A percentile compares a stretch with the other conserved stretches of the same genome.
These are phyloP conservation scores for Polygonum maritimum DNA, from an alignment of 148 eudicot genomes.

Conservation along the genomic window DNA sequence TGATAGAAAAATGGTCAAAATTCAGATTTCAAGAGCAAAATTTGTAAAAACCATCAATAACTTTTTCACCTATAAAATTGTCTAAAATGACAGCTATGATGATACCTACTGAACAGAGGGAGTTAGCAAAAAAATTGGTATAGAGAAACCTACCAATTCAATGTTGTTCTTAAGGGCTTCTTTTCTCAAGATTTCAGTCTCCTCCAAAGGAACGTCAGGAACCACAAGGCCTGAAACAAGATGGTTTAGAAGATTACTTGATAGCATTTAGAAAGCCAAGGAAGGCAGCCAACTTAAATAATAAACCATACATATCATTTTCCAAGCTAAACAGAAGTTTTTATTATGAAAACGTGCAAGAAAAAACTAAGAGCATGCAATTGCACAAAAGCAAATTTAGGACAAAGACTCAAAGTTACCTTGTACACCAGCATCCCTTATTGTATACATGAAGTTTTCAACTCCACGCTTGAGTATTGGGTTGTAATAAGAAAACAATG, in stretches of 20 bases:
- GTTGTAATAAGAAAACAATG: conserved; percentile 77
- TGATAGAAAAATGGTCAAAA: too few species aligned
- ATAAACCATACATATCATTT: not conserved
- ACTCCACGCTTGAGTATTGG: conserved; percentile 91
- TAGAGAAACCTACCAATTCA: conserved; percentile 51
- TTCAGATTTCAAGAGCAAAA: too few species aligned
- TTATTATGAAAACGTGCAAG: not conserved
- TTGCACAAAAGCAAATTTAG: not conserved
- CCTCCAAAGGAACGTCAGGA: conserved; percentile 96
- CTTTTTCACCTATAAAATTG: too few species aligned
- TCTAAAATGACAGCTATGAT: too few species aligned
- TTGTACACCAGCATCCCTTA: conserved; percentile 78
- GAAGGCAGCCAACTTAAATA: not conserved
- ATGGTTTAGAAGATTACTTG: not conserved
- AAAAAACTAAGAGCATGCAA: not conserved
- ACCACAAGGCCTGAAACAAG: conserved; percentile 75
- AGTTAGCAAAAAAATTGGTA: not conserved
- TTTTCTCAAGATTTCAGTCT: conserved; percentile 66
- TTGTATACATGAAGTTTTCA: conserved; percentile 72
- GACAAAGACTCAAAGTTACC: conserved; percentile 31
- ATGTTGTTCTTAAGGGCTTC: conserved; percentile 67
- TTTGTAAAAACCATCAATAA: not conserved
- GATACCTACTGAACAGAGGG: too few species aligned
- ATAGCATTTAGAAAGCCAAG: not conserved
- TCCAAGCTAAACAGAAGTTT: not conserved